Base-by-base conservation (phyloP, 768 basidiomycete genomes). In the Hysterangium stoloniferum region DNA sequence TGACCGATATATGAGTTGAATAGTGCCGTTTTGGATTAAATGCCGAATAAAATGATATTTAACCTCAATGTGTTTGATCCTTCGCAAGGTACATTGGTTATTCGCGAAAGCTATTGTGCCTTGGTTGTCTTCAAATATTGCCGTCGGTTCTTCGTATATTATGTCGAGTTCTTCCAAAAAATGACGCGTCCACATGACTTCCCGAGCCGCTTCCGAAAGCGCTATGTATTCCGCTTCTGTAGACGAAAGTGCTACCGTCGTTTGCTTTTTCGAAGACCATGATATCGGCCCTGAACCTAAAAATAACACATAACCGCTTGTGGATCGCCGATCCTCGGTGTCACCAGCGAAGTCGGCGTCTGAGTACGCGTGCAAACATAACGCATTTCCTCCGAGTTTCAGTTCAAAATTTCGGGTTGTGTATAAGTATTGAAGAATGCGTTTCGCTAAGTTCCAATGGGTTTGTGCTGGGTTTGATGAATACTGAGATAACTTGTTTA, bases 11-110 rank as follows among this genome's bases (percentile, higher is more conserved):
- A 29, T 25, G 4, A 73, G 19, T 0, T 8, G 17, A 20, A 75
- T 37, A 0, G 60, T 52, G 2, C 58, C 47, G 6, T 54, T 41
- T 4, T 62, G 54, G 5, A 73, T 56, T 0, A 48, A 52, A 48
- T 74, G 62, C 0, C 66, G 61, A n/a, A 73, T 48, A 45, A 62
- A 70, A 51, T 75, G 70, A 51, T 69, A 64, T 5, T 62, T 54
- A 11, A 72, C 64, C 25, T 72, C 67, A 49, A 76, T 69, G 58
- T 74, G 75, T 56, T 72, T 75, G 11, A 64, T 61, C 13, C 66
- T 57, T 2, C 58, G 37, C 48, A 74, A 72, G 45, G 61, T 59
- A 1, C 56, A 37, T 0, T 69, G 62, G 46, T 75, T 68, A 4
- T 61, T 53, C 0, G 67, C 52, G 3, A 74, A 58, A 2, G 46